Percentiles rank a stretch among this genome's conserved stretches.
phyloP scores from a whole-genome alignment of 805 yeast genomes.

The Monosporozyma aerobia region DNA sequence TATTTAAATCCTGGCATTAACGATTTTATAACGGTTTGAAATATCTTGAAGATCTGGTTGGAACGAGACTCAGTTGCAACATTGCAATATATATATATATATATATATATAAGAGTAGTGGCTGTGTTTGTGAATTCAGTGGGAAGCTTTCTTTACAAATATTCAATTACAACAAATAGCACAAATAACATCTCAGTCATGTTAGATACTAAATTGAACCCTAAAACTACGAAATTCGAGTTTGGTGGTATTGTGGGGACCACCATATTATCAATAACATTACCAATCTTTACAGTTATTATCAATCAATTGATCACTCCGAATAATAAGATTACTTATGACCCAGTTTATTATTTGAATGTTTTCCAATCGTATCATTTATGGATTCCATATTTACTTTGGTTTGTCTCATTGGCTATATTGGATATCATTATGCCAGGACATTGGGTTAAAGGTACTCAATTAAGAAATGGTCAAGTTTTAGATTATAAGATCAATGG shows the following conservation, averaged over 20 bases:
- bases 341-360: slow-evolving; percentile 33
- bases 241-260: slow-evolving; percentile 79
- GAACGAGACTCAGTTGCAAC: no score
- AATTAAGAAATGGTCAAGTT: slow-evolving; percentile 64
- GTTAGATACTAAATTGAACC: slow-evolving; percentile 40
- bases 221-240: slow-evolving; percentile 60
- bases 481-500: slow-evolving; percentile 81
- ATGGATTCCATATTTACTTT: slow-evolving; percentile 57
- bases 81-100: no score
- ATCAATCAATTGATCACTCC: slow-evolving; percentile 58
- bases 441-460: slow-evolving; percentile 50
- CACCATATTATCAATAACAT: slow-evolving; percentile 47
- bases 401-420: slow-evolving; percentile 61
- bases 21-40: no score
- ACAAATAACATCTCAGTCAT: background rate
- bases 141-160: no score
- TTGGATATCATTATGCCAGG: slow-evolving; percentile 67
- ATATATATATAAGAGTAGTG: no score
- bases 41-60: no score
- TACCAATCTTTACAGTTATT: slow-evolving; percentile 55
- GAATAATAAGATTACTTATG: slow-evolving; percentile 5
- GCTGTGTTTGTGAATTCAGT: no score
- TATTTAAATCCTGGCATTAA: no score
- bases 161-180: no score
- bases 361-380: slow-evolving; percentile 31